Evolutionary conservation across 768 basidiomycete species (phyloP).

Genomic region (Xerocomus spinulosus): DNA sequence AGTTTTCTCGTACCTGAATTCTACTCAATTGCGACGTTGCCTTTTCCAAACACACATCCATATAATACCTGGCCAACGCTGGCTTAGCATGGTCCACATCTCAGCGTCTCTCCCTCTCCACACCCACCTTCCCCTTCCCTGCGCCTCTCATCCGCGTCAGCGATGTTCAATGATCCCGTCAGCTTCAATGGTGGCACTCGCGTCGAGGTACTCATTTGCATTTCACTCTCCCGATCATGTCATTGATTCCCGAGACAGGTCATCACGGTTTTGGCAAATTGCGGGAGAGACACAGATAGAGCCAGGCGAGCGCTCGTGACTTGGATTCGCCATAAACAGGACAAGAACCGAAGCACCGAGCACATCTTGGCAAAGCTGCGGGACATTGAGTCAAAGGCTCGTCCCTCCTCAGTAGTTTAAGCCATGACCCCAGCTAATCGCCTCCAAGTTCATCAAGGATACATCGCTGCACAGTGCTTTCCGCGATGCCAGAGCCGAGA

Average conservation of each 20-base stretch:
- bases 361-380: conserved; percentile 28
- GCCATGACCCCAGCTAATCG: not conserved
- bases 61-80: conserved; percentile 8
- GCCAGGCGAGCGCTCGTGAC: conserved; percentile 28
- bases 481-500: conserved; percentile 31
- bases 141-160: not conserved
- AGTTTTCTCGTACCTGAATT: conserved; percentile 14
- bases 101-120: conserved; percentile 2
- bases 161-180: conserved; percentile 24
- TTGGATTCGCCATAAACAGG: conserved; percentile 29
- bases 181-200: conserved; percentile 29
- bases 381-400: conserved; percentile 28
- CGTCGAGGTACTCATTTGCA: conserved; percentile 18
- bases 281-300: conserved; percentile 25
- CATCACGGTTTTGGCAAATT: conserved; percentile 31
- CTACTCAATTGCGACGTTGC: conserved; percentile 4
- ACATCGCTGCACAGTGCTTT: conserved; percentile 26
- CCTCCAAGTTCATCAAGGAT: conserved; percentile 29
- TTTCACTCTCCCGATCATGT: not conserved
- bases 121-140: not conserved
- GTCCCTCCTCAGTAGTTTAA: not conserved
- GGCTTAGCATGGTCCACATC: not conserved
- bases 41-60: conserved; percentile 4
- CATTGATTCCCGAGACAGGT: conserved; percentile 19
- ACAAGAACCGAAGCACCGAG: conserved; percentile 26